phyloP scores from a whole-genome alignment of 2,329 filamentous ascomycete species.

The Pseudocercospora fijiensis region DNA sequence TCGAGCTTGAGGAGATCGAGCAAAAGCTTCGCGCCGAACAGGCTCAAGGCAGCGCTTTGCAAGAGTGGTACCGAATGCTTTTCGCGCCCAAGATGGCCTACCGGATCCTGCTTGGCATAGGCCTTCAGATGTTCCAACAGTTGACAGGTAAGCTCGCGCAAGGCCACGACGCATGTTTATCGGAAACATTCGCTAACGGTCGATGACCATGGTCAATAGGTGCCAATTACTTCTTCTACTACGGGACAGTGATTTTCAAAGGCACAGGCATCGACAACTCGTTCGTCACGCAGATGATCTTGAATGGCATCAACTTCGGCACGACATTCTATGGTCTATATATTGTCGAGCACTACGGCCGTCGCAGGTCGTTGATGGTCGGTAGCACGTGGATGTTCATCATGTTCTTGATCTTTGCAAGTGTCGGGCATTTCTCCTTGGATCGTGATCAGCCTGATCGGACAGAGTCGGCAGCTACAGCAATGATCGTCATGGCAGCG shows the following conservation, averaged over 20 bases:
- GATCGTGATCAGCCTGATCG: slow-evolving; percentile 36
- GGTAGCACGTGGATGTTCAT: slow-evolving; percentile 44
- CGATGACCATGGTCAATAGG: slow-evolving; percentile 55
- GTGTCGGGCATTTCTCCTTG: slow-evolving; percentile 45
- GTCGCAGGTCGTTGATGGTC: slow-evolving; percentile 46
- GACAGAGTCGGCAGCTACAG: slow-evolving; percentile 52
- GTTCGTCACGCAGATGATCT: slow-evolving; percentile 47
- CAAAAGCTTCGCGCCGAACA: slow-evolving; percentile 56
- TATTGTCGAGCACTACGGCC: slow-evolving; percentile 49
- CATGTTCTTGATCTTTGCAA: slow-evolving; percentile 59
- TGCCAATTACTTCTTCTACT: slow-evolving; percentile 42
- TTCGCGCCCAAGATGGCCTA: slow-evolving; percentile 65
- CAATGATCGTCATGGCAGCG: slow-evolving; percentile 67
- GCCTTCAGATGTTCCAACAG: slow-evolving; percentile 54
- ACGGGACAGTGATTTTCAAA: slow-evolving; percentile 48
- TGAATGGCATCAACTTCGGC: slow-evolving; percentile 47
- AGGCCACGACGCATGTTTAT: background rate
- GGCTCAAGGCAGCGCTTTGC: slow-evolving; percentile 43
- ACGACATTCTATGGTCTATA: slow-evolving; percentile 48
- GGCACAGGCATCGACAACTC: slow-evolving; percentile 40
- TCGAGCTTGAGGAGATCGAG: slow-evolving; percentile 57
- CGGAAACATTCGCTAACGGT: slow-evolving; percentile 47
- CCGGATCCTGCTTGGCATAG: slow-evolving; percentile 61
- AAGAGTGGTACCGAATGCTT: slow-evolving; percentile 62
- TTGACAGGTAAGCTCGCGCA: slow-evolving; percentile 2